Base-by-base conservation (phyloP, 495 filamentous ascomycete genomes). In the Trichoderma parareesei region DNA sequence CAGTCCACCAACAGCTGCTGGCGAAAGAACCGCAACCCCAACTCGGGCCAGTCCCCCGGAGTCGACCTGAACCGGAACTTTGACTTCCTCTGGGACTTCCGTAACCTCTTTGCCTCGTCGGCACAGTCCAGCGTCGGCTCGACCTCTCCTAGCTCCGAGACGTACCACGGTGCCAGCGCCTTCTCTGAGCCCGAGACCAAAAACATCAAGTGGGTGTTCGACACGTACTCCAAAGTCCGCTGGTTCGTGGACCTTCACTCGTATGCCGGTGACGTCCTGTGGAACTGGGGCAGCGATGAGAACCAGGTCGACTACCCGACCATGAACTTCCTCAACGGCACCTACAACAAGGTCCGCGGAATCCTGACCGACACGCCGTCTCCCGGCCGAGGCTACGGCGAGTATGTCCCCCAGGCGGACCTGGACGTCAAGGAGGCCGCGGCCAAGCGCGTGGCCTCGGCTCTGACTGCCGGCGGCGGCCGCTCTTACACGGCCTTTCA, bases 171-270 rank as follows among this genome's bases (percentile, higher is more conserved):
- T 18, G 69, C 72, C 13, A 67, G 64, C 1, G 63, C 75, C 27
- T 70, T 71, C 46, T 77, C 76, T 0, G 76, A 77, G 69, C 69
- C 75, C 20, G 76, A 78, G 69, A 73, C 75, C 18, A 65, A 70
- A 66, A 73, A 71, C 67, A 65, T 74, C 46, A 70, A 68, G 37
- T 77, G 69, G 57, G 65, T 74, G n/a, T 71, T 78, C 61, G 75
- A 76, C 64, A 67, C 67, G 60, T 78, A 73, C 67, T 48, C 68
- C 48, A 75, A 75, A 41, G 71, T 80, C 38, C 59, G 73, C 13
- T 79, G 77, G 77, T 77, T 75, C 67, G 67, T 79, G 16, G 78
- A 80, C 67, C 65, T 79, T 14, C 78, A 80, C 69, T 78, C 77
- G 5, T 71, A 69, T 49, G 72, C 73, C 38, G 75, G 75, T 20